Conservation (phyloP, 805 yeast genomes). For the Debaryomyces maramus region DNA sequence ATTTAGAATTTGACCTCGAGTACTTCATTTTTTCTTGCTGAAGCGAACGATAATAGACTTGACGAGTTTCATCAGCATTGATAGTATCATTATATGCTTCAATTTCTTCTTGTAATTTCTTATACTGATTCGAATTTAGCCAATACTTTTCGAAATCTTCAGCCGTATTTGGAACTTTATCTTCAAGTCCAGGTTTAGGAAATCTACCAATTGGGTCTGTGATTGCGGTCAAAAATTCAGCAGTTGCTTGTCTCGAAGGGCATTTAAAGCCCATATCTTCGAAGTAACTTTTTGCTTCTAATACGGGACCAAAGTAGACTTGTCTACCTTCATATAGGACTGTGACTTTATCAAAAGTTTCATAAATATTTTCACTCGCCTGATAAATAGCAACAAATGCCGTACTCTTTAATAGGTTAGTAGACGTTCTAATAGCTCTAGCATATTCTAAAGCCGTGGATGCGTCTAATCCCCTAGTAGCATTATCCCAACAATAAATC, state of each 20-base stretch:
- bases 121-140: constrained; percentile 45
- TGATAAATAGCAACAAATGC: constrained; percentile 58
- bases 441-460: constrained; percentile 34
- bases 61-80: constrained; percentile 26
- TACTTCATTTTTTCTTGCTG: constrained; percentile 38
- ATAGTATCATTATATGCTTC: constrained; percentile 12
- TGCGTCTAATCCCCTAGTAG: constrained; percentile 35
- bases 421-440: constrained; percentile 27
- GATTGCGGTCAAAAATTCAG: constrained; percentile 68
- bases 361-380: constrained; percentile 31
- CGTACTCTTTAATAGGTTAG: constrained; percentile 52
- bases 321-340: constrained; percentile 42
- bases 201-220: constrained; percentile 66
- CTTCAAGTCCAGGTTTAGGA: constrained; percentile 47
- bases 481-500: constrained; percentile 34
- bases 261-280: constrained; percentile 63
- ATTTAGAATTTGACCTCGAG: constrained; percentile 40
- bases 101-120: constrained; percentile 22
- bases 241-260: constrained; percentile 66
- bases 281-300: constrained; percentile 56
- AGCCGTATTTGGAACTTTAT: constrained; percentile 59
- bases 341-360: constrained; percentile 32
- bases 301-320: constrained; percentile 62
- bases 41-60: constrained; percentile 33
- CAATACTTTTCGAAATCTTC: constrained; percentile 62